Percentiles rank a stretch among this genome's conserved stretches.
phyloP scores from a whole-genome alignment of 331 rosid species.

The Pyracantha coccinea region DNA sequence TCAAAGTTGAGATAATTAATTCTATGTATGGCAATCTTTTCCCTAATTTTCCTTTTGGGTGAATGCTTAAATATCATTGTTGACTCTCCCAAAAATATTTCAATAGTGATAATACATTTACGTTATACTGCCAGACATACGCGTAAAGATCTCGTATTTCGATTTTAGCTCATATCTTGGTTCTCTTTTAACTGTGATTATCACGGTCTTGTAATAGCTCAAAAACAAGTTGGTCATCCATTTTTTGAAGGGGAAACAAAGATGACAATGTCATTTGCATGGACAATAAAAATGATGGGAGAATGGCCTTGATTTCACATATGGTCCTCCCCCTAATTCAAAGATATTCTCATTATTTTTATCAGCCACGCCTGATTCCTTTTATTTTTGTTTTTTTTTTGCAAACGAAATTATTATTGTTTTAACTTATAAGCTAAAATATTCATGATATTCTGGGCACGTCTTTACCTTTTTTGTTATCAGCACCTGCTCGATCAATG shows the following conservation, averaged over 20 bases:
- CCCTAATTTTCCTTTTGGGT: background rate
- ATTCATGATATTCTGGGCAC: constrained; percentile 49
- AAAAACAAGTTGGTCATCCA: background rate
- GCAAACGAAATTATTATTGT: constrained; percentile 23
- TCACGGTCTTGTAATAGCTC: background rate
- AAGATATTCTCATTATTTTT: constrained; percentile 82
- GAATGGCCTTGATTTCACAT: constrained; percentile 54
- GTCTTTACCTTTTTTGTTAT: constrained; percentile 25
- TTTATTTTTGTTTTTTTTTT: constrained; percentile 28
- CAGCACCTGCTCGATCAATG: constrained; percentile 19
- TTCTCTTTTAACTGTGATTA: background rate
- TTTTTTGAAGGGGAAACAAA: background rate
- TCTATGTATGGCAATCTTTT: too few species aligned
- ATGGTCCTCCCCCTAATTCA: constrained; percentile 65
- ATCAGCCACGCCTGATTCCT: constrained; percentile 80
- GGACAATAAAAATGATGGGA: constrained; percentile 58
- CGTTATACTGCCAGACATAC: too few species aligned
- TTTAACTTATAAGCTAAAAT: constrained; percentile 18
- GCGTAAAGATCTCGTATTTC: background rate
- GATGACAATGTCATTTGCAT: constrained; percentile 72
- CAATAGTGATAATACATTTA: too few species aligned
- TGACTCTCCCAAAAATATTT: too few species aligned
- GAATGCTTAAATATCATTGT: background rate
- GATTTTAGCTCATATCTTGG: background rate
- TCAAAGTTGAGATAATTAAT: constrained; percentile 1